Conservation (phyloP, 208 protist species). For the Leishmania lainsoni region DNA sequence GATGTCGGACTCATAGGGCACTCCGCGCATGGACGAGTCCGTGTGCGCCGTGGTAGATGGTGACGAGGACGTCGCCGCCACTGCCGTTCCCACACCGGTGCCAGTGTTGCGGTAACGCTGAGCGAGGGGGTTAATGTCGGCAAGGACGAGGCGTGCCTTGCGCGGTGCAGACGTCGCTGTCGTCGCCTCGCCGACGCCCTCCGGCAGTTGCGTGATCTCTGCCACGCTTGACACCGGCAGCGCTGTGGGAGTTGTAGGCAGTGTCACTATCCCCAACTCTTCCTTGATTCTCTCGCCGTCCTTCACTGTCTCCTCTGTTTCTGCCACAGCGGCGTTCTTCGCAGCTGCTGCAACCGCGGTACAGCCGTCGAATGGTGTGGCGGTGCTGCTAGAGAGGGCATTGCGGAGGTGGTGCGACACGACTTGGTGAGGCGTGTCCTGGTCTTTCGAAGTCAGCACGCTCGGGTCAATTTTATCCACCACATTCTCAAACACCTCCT, state of each 20-base stretch:
- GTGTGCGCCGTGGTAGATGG: neutral
- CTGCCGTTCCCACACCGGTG: neutral
- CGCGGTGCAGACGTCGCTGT: neutral
- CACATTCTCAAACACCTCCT: slow-evolving; percentile 24
- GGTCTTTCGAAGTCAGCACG: slow-evolving; percentile 2
- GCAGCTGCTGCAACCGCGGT: neutral
- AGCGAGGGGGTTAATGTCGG: slow-evolving; percentile 35
- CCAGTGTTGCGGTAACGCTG: slow-evolving; percentile 13
- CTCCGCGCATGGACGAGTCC: slow-evolving; percentile 17
- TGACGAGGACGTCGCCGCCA: neutral
- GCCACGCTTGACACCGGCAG: neutral
- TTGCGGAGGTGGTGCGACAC: slow-evolving; percentile 8
- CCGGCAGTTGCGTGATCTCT: neutral
- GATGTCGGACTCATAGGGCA: slow-evolving; percentile 84
- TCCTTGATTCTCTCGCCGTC: neutral
- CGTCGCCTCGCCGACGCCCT: neutral
- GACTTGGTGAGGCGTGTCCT: slow-evolving; percentile 10
- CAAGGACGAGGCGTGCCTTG: slow-evolving; percentile 20
- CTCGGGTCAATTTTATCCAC: slow-evolving; percentile 21
- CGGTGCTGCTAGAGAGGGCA: neutral
- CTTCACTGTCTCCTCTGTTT: neutral
- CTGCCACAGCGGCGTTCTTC: neutral
- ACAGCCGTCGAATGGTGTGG: neutral
- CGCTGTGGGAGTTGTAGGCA: neutral
- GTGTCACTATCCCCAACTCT: neutral